Conservation (phyloP, 768 basidiomycete genomes). For the Boletus tylopilopsis region DNA sequence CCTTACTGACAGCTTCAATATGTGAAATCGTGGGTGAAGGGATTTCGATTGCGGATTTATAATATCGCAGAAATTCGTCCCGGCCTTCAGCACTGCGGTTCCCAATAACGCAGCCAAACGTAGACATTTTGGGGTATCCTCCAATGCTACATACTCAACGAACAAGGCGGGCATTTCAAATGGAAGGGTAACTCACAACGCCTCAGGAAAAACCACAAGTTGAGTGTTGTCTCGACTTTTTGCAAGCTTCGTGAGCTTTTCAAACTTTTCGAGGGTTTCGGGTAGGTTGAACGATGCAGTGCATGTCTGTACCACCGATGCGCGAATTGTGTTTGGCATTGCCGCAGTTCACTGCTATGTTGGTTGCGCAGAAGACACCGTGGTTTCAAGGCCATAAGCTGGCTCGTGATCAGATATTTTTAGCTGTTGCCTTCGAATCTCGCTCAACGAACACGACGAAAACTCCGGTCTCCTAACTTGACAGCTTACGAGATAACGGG, state of each 20-base stretch:
- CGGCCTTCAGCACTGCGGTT: constrained; percentile 47
- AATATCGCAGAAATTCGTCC: constrained; percentile 55
- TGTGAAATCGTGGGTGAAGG: constrained; percentile 47
- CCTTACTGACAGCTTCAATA: constrained; percentile 47
- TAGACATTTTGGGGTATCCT: constrained; percentile 58
- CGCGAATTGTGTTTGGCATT: constrained; percentile 37
- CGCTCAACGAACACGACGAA: too few species aligned
- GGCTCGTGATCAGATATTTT: too few species aligned
- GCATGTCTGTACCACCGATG: constrained; percentile 52
- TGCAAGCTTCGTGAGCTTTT: constrained; percentile 42
- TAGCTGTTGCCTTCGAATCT: too few species aligned
- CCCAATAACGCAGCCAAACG: constrained; percentile 43
- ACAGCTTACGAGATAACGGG: too few species aligned
- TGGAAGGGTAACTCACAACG: constrained; percentile 40
- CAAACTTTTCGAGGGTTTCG: constrained; percentile 48
- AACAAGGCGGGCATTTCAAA: neutral
- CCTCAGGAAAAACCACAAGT: constrained; percentile 55
- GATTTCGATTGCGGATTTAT: constrained; percentile 52
- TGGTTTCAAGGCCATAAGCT: too few species aligned
- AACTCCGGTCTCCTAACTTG: too few species aligned
- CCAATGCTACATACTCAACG: constrained; percentile 39
- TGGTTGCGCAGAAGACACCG: neutral
- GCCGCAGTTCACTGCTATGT: neutral
- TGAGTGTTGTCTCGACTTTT: constrained; percentile 45
- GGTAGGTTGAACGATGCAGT: constrained; percentile 43